phyloP scores from a whole-genome alignment of 306 rosid genomes.

The Fagus crenata region DNA sequence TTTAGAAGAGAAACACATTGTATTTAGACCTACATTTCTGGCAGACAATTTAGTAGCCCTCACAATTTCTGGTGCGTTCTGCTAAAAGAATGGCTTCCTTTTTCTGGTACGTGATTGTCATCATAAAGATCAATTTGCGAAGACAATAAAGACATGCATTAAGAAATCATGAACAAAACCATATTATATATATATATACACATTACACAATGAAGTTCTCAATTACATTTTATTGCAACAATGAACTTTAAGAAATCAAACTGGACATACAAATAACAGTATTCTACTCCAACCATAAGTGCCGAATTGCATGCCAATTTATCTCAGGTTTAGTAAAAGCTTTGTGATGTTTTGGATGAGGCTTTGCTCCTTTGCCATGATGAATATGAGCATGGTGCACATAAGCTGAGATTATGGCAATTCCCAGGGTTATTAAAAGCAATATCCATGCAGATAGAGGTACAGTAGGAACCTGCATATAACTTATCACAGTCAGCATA shows the following conservation, averaged over 20 bases:
- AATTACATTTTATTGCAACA: constrained; percentile 1
- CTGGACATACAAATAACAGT: not conserved
- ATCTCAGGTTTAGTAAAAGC: constrained; percentile 24
- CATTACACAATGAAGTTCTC: not conserved
- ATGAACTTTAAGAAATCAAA: constrained; percentile 1
- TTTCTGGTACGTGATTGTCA: too few species aligned
- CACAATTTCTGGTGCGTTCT: too few species aligned
- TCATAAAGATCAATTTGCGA: not conserved
- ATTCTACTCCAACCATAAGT: constrained; percentile 52
- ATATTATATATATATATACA: not conserved
- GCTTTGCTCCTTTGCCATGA: not conserved
- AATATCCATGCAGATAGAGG: constrained; percentile 33
- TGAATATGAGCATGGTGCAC: constrained; percentile 16
- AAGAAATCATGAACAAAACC: not conserved
- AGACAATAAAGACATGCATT: not conserved
- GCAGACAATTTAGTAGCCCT: too few species aligned
- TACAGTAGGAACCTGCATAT: constrained; percentile 47
- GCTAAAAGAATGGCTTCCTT: too few species aligned
- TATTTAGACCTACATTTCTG: too few species aligned
- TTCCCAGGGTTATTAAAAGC: constrained; percentile 43
- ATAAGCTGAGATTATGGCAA: constrained; percentile 37
- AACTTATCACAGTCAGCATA: constrained; percentile 21
- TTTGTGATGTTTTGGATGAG: constrained; percentile 11
- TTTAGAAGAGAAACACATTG: too few species aligned
- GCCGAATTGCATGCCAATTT: constrained; percentile 67